Evolutionary conservation across 1,139 yeast genomes (phyloP), one percentile per base, ranked within the genome.

Genomic region (Yamadazyma mexicana): DNA sequence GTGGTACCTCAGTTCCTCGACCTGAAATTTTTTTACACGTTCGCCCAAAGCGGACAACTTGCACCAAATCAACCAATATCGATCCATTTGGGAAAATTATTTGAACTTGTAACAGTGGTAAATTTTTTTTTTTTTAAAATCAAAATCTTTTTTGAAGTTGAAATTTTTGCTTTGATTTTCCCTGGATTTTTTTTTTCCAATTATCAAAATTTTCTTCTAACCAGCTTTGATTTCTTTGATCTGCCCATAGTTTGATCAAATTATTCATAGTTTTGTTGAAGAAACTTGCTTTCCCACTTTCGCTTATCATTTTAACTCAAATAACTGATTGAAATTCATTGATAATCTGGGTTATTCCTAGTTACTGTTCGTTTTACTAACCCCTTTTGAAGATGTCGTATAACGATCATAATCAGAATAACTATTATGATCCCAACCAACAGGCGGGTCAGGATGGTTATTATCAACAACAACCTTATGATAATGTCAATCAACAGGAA

Each of bases 351-450:
- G 12, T 26, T n/a, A 26, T 26, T 28, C 4, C n/a, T 11, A 7
- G 9, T 7, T 10, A 4, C n/a, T n/a, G 18, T 28, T 16, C 14
- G n/a, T 14, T 28, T 12, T 28, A 28, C 31, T 28, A 28, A 28
- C 31, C 20, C 31, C 31, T 15, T n/a, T 24, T 27, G 11, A 31
- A 68, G 75, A 72, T 72, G 77, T 71, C 77, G 69, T 69, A 69
- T 58, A 66, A 68, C 72, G 74, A 72, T 70, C 70, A 69, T 61
- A 66, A 69, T 60, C 53, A 42, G 14, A 70, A 67, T 57, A 69
- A 72, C 59, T 70, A 72, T 59, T 71, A 72, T 58, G 75, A 70
- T 55, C 73, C 74, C 45, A 64, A 67, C 55, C 75, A 68, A 40
- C 73, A 61, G 50, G 62, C 31, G 54, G 50, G 64, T 54, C 50